These are phyloP conservation scores for Candida caryicola DNA, from an alignment of 805 yeast species.

Conservation along the genomic window DNA sequence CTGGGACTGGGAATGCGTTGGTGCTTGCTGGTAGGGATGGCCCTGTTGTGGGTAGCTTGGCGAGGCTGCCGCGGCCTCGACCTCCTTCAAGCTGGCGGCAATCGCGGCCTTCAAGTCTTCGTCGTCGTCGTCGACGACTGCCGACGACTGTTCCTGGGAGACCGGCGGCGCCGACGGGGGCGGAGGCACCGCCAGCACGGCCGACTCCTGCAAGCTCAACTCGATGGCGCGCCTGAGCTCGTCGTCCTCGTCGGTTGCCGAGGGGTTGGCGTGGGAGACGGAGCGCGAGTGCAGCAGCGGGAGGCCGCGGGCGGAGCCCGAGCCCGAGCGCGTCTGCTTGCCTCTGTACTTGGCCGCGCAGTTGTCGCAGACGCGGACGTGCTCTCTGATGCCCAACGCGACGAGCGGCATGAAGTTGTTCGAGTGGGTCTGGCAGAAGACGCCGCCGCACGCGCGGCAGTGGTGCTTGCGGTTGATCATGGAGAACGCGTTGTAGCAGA, in stretches of 20 bases:
- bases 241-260: slow-evolving; percentile 59
- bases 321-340: slow-evolving; percentile 1
- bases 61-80: slow-evolving; percentile 38
- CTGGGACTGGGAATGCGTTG: slow-evolving; percentile 11
- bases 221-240: slow-evolving; percentile 76
- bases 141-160: slow-evolving; percentile 11
- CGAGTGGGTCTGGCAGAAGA: slow-evolving; percentile 85
- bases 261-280: slow-evolving; percentile 8
- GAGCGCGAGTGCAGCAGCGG: slow-evolving; percentile 1
- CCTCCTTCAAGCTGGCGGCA: slow-evolving; percentile 81
- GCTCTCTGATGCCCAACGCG: slow-evolving; percentile 78
- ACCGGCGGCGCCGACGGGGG: slow-evolving; percentile 23
- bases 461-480: slow-evolving; percentile 91
- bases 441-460: slow-evolving; percentile 97
- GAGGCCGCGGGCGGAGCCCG: slow-evolving; percentile 1
- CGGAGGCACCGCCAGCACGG: slow-evolving; percentile 18
- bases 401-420: slow-evolving; percentile 68
- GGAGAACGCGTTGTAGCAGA: slow-evolving; percentile 77
- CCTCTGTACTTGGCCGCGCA: slow-evolving; percentile 63
- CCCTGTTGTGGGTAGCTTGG: slow-evolving; percentile 5
- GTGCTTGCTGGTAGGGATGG: slow-evolving; percentile 10
- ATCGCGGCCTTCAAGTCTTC: slow-evolving; percentile 92
- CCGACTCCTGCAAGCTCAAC: slow-evolving; percentile 64
- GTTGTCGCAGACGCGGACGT: slow-evolving; percentile 91
- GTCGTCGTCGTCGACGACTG: slow-evolving; percentile 63